These are phyloP conservation scores for Novymonas esmeraldas DNA, from an alignment of 208 protist species.

Conservation along the genomic window DNA sequence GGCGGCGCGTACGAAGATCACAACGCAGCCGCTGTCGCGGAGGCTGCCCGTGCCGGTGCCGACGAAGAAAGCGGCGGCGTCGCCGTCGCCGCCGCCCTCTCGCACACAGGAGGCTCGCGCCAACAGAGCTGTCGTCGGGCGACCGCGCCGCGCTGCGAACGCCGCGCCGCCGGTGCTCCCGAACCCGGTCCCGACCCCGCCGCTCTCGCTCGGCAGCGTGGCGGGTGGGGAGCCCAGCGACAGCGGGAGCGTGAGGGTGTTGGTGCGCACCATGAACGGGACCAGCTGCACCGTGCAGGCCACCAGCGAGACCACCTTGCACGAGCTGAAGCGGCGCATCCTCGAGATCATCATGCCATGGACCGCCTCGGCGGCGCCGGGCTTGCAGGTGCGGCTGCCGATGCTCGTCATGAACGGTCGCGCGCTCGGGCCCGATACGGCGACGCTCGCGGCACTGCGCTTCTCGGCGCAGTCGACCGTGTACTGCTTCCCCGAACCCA, in stretches of 20 bases:
- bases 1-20: neutral
- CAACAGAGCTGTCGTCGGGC: constrained; percentile 6
- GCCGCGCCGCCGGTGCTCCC: constrained; percentile 24
- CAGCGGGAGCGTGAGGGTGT: constrained; percentile 10
- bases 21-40: constrained; percentile 1
- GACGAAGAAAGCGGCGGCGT: constrained; percentile 1
- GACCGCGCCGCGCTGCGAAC: neutral
- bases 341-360: constrained; percentile 20
- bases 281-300: constrained; percentile 19
- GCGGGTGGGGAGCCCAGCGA: neutral
- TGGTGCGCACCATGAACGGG: constrained; percentile 34
- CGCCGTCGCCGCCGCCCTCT: neutral
- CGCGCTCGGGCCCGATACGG: constrained; percentile 22
- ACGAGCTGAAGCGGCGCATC: constrained; percentile 31
- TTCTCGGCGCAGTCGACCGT: constrained; percentile 24
- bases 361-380: neutral
- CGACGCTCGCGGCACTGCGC: constrained; percentile 12
- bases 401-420: constrained; percentile 38
- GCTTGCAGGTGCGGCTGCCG: constrained; percentile 15
- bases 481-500: constrained; percentile 31
- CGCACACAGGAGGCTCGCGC: neutral
- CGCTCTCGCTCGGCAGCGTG: neutral
- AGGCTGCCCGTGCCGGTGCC: neutral
- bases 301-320: constrained; percentile 9
- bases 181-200: constrained; percentile 30